phyloP scores from a whole-genome alignment of 805 yeast genomes.

The Vanderwaltozyma verrucispora region DNA sequence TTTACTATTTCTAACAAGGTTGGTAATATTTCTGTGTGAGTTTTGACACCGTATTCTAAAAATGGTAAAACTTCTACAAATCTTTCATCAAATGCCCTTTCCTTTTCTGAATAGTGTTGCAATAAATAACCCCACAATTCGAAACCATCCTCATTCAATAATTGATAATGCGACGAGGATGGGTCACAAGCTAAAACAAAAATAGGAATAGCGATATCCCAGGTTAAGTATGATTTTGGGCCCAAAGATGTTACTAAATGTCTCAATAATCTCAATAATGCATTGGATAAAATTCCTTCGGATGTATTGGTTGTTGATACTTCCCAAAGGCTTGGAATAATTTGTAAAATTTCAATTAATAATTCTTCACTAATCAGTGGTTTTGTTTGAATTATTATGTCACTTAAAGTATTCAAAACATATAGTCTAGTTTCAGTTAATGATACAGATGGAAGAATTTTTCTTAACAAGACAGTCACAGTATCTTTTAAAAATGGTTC shows the following conservation, averaged over 20 bases:
- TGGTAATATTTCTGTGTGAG: conserved; percentile 67
- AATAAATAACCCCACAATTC: conserved; percentile 71
- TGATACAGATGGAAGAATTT: conserved; percentile 39
- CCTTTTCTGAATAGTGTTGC: conserved; percentile 43
- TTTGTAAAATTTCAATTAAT: conserved; percentile 39
- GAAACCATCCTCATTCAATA: conserved; percentile 76
- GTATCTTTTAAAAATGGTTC: conserved; percentile 50
- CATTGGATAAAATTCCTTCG: conserved; percentile 37
- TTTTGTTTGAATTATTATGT: conserved; percentile 52
- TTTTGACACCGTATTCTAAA: conserved; percentile 47
- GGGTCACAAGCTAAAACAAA: conserved; percentile 53
- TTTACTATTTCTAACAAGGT: conserved; percentile 49
- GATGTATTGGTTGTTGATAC: conserved; percentile 30
- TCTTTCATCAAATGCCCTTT: conserved; percentile 24
- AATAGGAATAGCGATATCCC: conserved; percentile 53
- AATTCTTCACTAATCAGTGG: conserved; percentile 47
- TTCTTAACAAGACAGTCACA: conserved; percentile 37
- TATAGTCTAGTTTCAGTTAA: conserved; percentile 70
- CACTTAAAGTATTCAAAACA: conserved; percentile 56
- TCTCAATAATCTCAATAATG: conserved; percentile 45
- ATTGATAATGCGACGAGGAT: conserved; percentile 40
- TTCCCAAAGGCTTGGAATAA: conserved; percentile 78
- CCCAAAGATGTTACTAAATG: conserved; percentile 49
- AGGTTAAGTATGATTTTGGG: conserved; percentile 38
- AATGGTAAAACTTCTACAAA: conserved; percentile 40